A percentile compares a stretch with the other conserved stretches of the same genome.
phyloP scores from a whole-genome alignment of 805 yeast species.

The Ogataea glucozyma region DNA sequence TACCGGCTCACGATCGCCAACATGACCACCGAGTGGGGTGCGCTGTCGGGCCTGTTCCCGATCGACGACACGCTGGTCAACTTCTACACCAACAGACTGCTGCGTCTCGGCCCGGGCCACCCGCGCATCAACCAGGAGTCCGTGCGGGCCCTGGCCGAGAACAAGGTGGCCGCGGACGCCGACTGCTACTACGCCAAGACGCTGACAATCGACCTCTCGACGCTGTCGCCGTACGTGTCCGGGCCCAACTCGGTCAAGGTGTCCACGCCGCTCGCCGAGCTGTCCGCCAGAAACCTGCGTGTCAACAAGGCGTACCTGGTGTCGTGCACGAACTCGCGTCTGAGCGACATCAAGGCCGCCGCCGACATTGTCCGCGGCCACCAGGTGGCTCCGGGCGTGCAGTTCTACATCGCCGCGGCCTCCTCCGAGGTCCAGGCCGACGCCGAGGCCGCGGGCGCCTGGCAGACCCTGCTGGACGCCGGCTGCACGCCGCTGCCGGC shows the following conservation, averaged over 20 bases:
- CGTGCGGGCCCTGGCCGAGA: constrained; percentile 49
- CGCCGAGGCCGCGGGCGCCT: constrained; percentile 88
- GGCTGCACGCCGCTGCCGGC: constrained; percentile 96
- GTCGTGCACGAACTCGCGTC: constrained; percentile 95
- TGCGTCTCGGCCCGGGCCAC: constrained; percentile 52
- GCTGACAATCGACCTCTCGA: constrained; percentile 72
- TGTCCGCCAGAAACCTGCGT: constrained; percentile 69
- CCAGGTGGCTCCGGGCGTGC: constrained; percentile 85
- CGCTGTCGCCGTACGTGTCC: constrained; percentile 84
- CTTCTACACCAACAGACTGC: constrained; percentile 71
- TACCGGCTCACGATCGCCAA: constrained; percentile 91
- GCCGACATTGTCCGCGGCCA: constrained; percentile 82
- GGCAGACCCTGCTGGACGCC: constrained; percentile 86
- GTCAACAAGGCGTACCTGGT: constrained; percentile 95
- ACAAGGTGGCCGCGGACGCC: constrained; percentile 55
- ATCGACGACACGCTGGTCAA: constrained; percentile 75
- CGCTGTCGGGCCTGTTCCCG: constrained; percentile 96
- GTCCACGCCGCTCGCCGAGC: constrained; percentile 72
- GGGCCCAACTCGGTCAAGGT: constrained; percentile 98
- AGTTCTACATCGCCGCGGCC: constrained; percentile 97
- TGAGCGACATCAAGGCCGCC: constrained; percentile 91
- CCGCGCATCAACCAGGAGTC: constrained; percentile 75
- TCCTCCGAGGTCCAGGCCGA: constrained; percentile 90
- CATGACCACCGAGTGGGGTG: constrained; percentile 99
- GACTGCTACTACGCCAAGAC: constrained; percentile 90